phyloP scores from a whole-genome alignment of 306 rosid genomes.

The Dryas drummondii region DNA sequence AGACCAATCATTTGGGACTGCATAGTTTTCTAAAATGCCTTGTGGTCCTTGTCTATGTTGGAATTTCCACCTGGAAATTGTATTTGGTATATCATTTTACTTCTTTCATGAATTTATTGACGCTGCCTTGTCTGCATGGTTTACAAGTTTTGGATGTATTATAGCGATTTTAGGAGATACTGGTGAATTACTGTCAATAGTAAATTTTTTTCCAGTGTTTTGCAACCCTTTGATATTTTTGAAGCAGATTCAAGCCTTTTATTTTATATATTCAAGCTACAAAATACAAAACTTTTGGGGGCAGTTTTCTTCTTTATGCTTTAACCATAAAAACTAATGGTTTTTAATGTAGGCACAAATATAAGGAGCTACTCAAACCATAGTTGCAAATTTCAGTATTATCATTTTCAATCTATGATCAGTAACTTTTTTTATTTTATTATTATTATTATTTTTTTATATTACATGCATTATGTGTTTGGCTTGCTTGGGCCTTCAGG shows the following conservation, averaged over 20 bases:
- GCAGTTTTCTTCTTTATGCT: conserved; percentile 1
- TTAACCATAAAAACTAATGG: background rate
- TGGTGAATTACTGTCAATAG: background rate
- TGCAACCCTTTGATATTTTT: background rate
- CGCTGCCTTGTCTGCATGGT: background rate
- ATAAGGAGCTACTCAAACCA: background rate
- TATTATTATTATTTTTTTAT: background rate
- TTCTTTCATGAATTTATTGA: no score
- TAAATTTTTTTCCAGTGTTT: background rate
- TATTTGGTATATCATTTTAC: background rate
- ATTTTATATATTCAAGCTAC: background rate
- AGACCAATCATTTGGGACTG: background rate
- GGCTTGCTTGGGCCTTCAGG: background rate
- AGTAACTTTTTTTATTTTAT: background rate
- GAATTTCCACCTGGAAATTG: background rate
- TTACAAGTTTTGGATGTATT: background rate
- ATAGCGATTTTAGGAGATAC: background rate
- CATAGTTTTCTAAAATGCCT: background rate
- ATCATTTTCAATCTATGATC: background rate
- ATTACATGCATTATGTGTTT: background rate
- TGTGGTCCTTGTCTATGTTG: background rate
- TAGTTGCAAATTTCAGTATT: background rate
- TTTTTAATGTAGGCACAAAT: background rate
- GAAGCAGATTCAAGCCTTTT: background rate
- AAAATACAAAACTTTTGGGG: background rate